Conservation (phyloP, 139 green algal species). For the Chlamydomonas applanata region DNA sequence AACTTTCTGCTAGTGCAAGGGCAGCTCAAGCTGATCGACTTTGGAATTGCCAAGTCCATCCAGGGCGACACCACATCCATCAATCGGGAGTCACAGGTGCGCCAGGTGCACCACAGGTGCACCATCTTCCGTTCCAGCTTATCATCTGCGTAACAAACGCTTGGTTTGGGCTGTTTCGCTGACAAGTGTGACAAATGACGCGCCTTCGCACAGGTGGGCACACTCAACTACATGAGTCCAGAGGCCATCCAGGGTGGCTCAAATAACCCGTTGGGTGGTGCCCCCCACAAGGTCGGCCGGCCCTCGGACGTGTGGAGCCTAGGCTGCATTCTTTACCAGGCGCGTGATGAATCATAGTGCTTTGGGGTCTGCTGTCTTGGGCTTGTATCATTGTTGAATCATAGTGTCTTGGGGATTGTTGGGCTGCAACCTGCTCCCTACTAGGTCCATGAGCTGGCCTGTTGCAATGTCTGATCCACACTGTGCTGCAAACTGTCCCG, state of each 20-base stretch:
- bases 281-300: constrained; percentile 76
- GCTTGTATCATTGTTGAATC: no score
- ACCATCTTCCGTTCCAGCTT: no score
- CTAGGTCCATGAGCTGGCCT: neutral
- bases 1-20: constrained; percentile 95
- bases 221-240: constrained; percentile 98
- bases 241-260: constrained; percentile 88
- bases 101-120: no score
- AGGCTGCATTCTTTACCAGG: constrained; percentile 32
- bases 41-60: constrained; percentile 96
- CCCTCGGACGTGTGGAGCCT: constrained; percentile 87
- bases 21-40: constrained; percentile 97
- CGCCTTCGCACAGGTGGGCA: constrained; percentile 89
- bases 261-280: constrained; percentile 69
- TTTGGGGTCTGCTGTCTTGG: neutral
- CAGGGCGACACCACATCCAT: constrained; percentile 91
- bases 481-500: neutral
- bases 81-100: constrained; percentile 78
- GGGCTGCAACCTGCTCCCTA: no score
- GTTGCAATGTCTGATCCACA: no score
- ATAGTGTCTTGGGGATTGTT: no score
- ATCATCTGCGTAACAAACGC: no score
- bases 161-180: no score
- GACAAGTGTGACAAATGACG: no score
- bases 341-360: neutral